Base-by-base conservation (phyloP, 2,329 filamentous ascomycete species). In the Colletotrichum musae region DNA sequence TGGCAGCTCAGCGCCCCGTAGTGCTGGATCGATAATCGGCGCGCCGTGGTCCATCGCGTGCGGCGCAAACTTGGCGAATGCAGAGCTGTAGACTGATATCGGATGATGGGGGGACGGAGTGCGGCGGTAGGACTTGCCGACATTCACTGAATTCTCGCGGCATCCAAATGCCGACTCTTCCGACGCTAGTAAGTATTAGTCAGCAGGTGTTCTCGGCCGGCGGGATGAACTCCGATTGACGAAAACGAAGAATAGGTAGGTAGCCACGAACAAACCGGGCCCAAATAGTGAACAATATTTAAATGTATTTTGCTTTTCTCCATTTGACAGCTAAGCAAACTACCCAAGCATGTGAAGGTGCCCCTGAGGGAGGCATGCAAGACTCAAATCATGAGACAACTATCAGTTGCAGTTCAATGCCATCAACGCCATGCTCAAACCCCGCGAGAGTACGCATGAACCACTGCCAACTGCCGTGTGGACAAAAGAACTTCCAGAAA, bases 51-150 rank as follows among this genome's bases (percentile, higher is more conserved):
- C 64, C 68, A 70, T 70, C 28, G 13, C 64, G 52, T 21, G 50
- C 28, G 59, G 56, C 51, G 47, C 53, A 48, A 18, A 6, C 26
- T 61, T n/a, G 43, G 51, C 45, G 52, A 57, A 24, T 67, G 56
- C 51, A 45, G 43, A 61, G 52, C 52, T 62, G 45, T 28, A 64
- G 39, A 18, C 54, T 39, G 47, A 32, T 51, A 66, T 70, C 60
- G 60, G 66, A 71, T 59, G 59, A 65, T 70, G 26, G 64, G 64
- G 65, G 58, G 58, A 68, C 59, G 58, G 64, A 63, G 18, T 39
- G 64, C 69, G 70, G 70, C 66, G 67, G 50, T 59, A 57, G 47
- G 32, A 61, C 47, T 57, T 71, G 62, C 70, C 70, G 70, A 71
- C 61, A n/a, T 68, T 45, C 26, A 32, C 39, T 57, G 45, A 50